These are phyloP conservation scores for Lasiosphaeris hirsuta DNA, from an alignment of 495 filamentous ascomycete species.

Conservation along the genomic window DNA sequence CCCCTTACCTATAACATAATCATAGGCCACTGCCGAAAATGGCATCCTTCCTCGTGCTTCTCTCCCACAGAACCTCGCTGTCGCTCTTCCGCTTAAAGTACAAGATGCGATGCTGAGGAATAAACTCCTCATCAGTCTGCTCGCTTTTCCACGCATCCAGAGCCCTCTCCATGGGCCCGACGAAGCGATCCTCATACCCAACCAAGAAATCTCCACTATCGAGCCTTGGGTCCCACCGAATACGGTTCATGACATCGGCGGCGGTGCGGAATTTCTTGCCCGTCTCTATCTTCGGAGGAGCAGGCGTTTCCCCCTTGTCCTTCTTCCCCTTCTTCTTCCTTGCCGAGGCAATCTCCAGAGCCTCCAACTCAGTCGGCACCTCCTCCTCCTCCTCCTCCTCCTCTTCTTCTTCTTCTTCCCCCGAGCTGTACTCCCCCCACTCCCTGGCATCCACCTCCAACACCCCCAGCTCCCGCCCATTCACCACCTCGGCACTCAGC, in stretches of 20 bases:
- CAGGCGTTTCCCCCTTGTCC: slow-evolving; percentile 17
- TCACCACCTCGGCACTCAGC: slow-evolving; percentile 43
- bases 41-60: slow-evolving; percentile 42
- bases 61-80: slow-evolving; percentile 58
- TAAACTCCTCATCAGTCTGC: slow-evolving; percentile 78
- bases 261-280: slow-evolving; percentile 41
- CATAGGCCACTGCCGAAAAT: slow-evolving; percentile 40
- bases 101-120: slow-evolving; percentile 74
- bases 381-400: slow-evolving; percentile 30
- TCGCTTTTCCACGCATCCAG: slow-evolving; percentile 70
- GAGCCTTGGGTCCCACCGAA: slow-evolving; percentile 67
- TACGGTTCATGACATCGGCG: slow-evolving; percentile 65
- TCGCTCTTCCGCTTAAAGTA: slow-evolving; percentile 63
- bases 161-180: slow-evolving; percentile 59
- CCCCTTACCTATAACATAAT: neutral
- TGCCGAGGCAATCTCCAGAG: neutral
- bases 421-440: slow-evolving; percentile 45
- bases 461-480: slow-evolving; percentile 32
- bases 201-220: slow-evolving; percentile 63
- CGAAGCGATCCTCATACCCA: slow-evolving; percentile 73
- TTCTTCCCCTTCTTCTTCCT: slow-evolving; percentile 13
- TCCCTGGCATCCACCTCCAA: slow-evolving; percentile 45
- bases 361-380: slow-evolving; percentile 4
- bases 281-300: slow-evolving; percentile 2
- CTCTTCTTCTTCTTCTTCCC: slow-evolving; percentile 33